These are phyloP conservation scores for Dissophora globulifera DNA, from an alignment of 192 early-diverging fungal species.

Conservation along the genomic window DNA sequence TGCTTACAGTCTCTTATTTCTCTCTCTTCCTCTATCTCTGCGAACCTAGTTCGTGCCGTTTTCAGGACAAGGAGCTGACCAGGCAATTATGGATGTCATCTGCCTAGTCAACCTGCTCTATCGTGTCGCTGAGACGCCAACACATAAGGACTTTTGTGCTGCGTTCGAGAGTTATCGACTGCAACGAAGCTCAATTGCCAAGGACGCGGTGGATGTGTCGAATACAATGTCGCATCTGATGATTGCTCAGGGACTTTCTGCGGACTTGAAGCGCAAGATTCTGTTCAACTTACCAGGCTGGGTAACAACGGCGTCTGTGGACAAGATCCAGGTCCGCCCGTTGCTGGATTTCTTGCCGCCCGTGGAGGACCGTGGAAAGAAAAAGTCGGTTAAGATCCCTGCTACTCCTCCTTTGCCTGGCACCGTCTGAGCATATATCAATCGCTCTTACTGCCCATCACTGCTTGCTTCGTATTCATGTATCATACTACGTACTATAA, in stretches of 20 bases:
- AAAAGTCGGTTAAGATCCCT: constrained; percentile 5
- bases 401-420: too few relatives aligned
- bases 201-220: constrained; percentile 18
- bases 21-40: neutral
- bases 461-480: too few relatives aligned
- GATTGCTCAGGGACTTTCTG: constrained; percentile 26
- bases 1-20: too few relatives aligned
- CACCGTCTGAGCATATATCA: too few relatives aligned
- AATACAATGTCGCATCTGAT: constrained; percentile 33
- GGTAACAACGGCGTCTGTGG: neutral
- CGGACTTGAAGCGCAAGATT: constrained; percentile 38
- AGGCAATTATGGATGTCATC: constrained; percentile 40
- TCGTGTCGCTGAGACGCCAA: constrained; percentile 1
- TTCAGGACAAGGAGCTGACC: constrained; percentile 44
- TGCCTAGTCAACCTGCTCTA: constrained; percentile 35
- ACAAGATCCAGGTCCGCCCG: constrained; percentile 35
- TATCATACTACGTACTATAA: too few relatives aligned
- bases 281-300: constrained; percentile 31
- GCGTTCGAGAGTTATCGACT: constrained; percentile 22
- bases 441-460: too few relatives aligned
- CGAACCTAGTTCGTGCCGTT: constrained; percentile 34
- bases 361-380: constrained; percentile 18
- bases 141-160: constrained; percentile 9
- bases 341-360: constrained; percentile 33
- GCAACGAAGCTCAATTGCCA: constrained; percentile 11